Base-by-base conservation (phyloP, 2,329 filamentous ascomycete species). In the Botryotinia convoluta region DNA sequence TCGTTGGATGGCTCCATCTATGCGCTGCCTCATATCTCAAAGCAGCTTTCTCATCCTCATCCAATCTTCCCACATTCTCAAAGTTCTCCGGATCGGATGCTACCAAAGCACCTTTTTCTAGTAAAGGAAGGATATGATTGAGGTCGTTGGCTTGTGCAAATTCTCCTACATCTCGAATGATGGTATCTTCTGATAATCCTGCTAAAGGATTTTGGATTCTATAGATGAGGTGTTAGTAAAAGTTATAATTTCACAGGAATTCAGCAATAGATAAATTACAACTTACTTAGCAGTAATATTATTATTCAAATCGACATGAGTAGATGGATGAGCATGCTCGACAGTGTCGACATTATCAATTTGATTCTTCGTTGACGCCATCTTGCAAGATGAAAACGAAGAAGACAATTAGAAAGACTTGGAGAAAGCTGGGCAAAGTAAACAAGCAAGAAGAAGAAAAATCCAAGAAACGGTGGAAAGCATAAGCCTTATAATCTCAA, bases 81-180 rank as follows among this genome's bases (percentile, higher is more conserved):
- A 87, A 92, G 44, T 85, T 84, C 14, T 84, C 83, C 0, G 92
- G 92, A 77, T 91, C 89, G 80, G 93, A 91, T 4, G 93, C 93
- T 29, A 94, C 87, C 18, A 95, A 85, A 5, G 92, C 93, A 48
- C 92, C 93, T 78, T 91, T 91, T 69, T 87, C 85, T 69, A 94
- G 85, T 26, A 91, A 79, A 5, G 84, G 82, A 4, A 89, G 82
- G 76, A 91, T 86, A 71, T 91, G 87, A 3, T 83, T 81, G 39
- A 94, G 84, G 37, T 85, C 85, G 76, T 91, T 87, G 60, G 86
- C 82, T 22, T 84, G 83, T 57, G 90, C 91, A 78, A 92, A 93
- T n/a, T 84, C 83, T 69, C 89, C 85, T 45, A 90, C 90, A 69
- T 89, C 83, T 54, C 80, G 79, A 72, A 90, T 81, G 12, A 90